Conservation (phyloP, 352 stramenopile species). For the Pythium rhizo-oryzae region DNA sequence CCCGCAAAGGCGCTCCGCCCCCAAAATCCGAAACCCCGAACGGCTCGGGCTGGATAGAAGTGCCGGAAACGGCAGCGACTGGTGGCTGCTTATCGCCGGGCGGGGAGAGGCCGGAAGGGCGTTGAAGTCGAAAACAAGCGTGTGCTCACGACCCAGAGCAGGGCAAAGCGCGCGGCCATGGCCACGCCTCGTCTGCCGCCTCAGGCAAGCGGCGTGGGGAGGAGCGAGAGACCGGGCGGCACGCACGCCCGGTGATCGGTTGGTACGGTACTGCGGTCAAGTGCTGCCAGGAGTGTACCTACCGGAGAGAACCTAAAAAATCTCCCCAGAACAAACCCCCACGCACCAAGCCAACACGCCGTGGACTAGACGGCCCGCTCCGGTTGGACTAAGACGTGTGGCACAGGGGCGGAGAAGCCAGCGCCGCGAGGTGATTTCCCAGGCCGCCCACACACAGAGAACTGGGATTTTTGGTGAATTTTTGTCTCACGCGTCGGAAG, state of each 20-base stretch:
- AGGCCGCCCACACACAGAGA: neutral
- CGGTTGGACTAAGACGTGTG: constrained; percentile 18
- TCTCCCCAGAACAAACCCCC: neutral
- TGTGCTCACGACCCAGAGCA: constrained; percentile 8
- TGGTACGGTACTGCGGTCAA: neutral
- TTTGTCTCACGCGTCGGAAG: constrained; percentile 8
- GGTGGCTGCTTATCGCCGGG: constrained; percentile 15
- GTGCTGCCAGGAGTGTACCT: neutral
- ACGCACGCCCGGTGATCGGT: constrained; percentile 1
- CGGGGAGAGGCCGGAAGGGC: constrained; percentile 2
- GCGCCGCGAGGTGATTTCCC: neutral
- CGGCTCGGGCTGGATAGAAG: neutral
- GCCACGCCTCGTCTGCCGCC: neutral
- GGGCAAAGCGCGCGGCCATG: neutral
- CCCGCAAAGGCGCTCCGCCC: neutral
- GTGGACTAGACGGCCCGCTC: neutral
- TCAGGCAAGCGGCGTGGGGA: neutral
- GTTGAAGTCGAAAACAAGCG: constrained; percentile 16
- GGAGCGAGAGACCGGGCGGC: constrained; percentile 8
- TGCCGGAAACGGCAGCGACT: constrained; percentile 6
- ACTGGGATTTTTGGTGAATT: neutral
- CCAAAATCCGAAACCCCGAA: constrained; percentile 10
- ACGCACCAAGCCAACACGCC: neutral
- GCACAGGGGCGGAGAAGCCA: no score
- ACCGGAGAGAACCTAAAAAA: neutral